Conservation (phyloP, 768 basidiomycete species). For the Fomitopsis serialis region DNA sequence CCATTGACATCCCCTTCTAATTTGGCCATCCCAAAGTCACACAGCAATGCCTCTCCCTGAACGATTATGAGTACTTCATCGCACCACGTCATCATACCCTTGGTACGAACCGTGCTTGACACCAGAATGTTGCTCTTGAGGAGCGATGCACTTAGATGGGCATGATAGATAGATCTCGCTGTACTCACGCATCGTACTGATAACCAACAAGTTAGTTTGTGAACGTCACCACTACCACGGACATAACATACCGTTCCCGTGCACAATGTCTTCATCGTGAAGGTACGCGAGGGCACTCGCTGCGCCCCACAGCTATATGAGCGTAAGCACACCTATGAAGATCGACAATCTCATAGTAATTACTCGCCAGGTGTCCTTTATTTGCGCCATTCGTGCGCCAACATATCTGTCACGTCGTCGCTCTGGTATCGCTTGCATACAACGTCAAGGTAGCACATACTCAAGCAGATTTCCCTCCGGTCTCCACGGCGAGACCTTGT, state of each 20-base stretch:
- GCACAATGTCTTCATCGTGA: conserved; percentile 45
- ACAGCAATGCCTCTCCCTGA: conserved; percentile 50
- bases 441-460: conserved; percentile 28
- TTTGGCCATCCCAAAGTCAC: conserved; percentile 63
- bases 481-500: conserved; percentile 62
- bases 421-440: not conserved
- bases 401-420: not conserved
- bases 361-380: conserved; percentile 38
- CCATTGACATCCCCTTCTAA: conserved; percentile 55
- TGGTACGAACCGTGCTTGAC: conserved; percentile 34
- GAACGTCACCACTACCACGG: not conserved
- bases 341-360: not conserved
- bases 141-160: no score
- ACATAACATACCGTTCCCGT: conserved; percentile 52
- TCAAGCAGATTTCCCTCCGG: conserved; percentile 49
- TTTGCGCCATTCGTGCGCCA: conserved; percentile 30
- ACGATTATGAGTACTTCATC: not conserved
- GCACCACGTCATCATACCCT: not conserved
- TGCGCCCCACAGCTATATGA: conserved; percentile 42
- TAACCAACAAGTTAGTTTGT: conserved; percentile 6
- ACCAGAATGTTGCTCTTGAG: conserved; percentile 55
- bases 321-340: no score
- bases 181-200: conserved; percentile 57
- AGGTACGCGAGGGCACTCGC: conserved; percentile 54
- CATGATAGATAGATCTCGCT: not conserved